Evolutionary conservation across 2,329 filamentous ascomycete species (phyloP).

Genomic region (Gaeumannomyces tritici): DNA sequence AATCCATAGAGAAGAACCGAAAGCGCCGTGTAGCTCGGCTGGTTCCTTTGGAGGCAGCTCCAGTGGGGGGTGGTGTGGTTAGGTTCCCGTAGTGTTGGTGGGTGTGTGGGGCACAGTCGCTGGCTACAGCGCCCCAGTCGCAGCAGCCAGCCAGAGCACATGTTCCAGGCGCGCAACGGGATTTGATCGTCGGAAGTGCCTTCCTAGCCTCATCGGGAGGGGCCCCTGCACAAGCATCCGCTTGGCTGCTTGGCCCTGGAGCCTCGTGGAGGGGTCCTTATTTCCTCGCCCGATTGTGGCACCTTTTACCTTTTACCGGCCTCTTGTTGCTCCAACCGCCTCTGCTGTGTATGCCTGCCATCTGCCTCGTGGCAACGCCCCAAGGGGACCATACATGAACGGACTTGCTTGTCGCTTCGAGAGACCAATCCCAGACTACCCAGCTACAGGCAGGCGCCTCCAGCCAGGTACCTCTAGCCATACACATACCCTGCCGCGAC

Average conservation of each 20-base stretch:
- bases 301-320: too few relatives aligned
- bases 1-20: too few relatives aligned
- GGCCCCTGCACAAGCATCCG: background rate
- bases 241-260: background rate
- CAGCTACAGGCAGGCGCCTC: too few relatives aligned
- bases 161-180: conserved; percentile 4
- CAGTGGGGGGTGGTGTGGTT: background rate
- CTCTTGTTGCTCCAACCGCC: background rate
- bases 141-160: conserved; percentile 5
- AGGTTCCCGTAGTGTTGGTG: too few relatives aligned
- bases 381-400: too few relatives aligned
- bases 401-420: too few relatives aligned
- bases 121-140: background rate
- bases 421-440: too few relatives aligned
- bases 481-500: too few relatives aligned
- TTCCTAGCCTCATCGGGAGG: background rate
- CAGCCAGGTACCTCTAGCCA: too few relatives aligned
- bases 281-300: too few relatives aligned
- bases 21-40: background rate
- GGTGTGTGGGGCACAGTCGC: background rate
- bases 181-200: conserved; percentile 1
- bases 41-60: background rate
- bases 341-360: too few relatives aligned
- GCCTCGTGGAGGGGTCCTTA: background rate
- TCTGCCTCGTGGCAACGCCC: too few relatives aligned